Evolutionary conservation across 2,329 filamentous ascomycete genomes (phyloP), one percentile per base, ranked within the genome.

Genomic region (Aphanocladium album): DNA sequence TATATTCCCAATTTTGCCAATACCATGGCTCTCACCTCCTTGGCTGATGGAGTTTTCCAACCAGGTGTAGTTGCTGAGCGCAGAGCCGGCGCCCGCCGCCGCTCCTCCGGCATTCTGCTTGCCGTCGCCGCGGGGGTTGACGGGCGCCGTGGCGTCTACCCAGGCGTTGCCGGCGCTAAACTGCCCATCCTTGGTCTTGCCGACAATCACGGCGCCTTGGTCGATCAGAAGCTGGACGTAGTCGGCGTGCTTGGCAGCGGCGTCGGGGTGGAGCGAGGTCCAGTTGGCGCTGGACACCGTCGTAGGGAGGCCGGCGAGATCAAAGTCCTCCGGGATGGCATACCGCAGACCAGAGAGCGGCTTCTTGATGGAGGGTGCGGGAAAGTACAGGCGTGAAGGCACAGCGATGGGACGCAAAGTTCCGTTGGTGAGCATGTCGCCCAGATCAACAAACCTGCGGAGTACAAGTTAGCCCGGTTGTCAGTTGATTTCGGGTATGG

Each of bases 221-320:
- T 85, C 79, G 3, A 89, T 76, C 1, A 90, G 70, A 2, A 76
- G 74, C 55, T 84, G 80, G 0, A 86, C 77, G 1, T 80, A 75
- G 0, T 78, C 67, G 0, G 82, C 80, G 1, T 82, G 86, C 2
- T 66, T 67, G 2, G 71, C 76, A 4, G 68, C 68, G 0, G 76
- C 73, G 2, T 76, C 67, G 1, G 76, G 73, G 58, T 85, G 82
- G 2, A 88, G 70, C 37, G 79, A 72, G 23, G 79, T 79, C 76
- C 81, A 89, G 1, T 84, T 80, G 35, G 82, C 74, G 59, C 84
- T 87, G 0, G 85, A 86, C 35, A 81, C 76, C 1, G 77, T 77
- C 0, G 83, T 86, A 14, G 77, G 77, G 0, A 86, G 70, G 1
- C 86, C 86, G n/a, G 68, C 63, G 0, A 78, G 60, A 3, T 71